A percentile compares a stretch with the other conserved stretches of the same genome.
These are phyloP conservation scores for Paramecium biaurelia DNA, from an alignment of 73 alveolate genomes.

Conservation along the genomic window DNA sequence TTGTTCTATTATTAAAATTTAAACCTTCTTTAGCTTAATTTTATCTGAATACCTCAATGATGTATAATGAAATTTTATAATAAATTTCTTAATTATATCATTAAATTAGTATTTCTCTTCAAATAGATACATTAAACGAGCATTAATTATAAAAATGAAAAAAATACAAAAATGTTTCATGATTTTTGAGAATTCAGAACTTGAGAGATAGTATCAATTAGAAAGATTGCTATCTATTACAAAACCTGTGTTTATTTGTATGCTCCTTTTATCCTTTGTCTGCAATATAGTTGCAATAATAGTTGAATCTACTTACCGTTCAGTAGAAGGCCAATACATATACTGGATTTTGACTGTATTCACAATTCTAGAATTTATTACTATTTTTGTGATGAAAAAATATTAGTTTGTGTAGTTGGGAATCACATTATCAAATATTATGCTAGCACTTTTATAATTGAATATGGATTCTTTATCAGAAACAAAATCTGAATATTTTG, in stretches of 20 bases:
- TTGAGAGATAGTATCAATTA: background rate
- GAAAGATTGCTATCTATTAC: background rate
- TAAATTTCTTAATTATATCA: background rate
- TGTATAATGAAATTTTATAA: too few relatives aligned
- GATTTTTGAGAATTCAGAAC: background rate
- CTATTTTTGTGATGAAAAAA: background rate
- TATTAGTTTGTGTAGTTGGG: background rate
- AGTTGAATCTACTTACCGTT: background rate
- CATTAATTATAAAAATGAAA: background rate
- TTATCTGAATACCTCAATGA: background rate
- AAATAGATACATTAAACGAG: background rate
- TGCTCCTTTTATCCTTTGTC: background rate
- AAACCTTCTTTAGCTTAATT: too few relatives aligned
- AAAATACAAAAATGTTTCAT: background rate
- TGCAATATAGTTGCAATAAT: background rate
- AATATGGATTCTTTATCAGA: background rate
- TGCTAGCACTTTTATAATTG: background rate
- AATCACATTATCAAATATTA: background rate
- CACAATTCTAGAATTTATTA: background rate
- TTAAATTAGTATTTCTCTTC: too few relatives aligned
- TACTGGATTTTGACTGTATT: background rate
- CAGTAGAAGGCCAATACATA: background rate
- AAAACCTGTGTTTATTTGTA: background rate
- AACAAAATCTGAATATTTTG: background rate
- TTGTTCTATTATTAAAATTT: too few relatives aligned